phyloP scores from a whole-genome alignment of 2,329 filamentous ascomycete species.

The Aspergillus sp. region DNA sequence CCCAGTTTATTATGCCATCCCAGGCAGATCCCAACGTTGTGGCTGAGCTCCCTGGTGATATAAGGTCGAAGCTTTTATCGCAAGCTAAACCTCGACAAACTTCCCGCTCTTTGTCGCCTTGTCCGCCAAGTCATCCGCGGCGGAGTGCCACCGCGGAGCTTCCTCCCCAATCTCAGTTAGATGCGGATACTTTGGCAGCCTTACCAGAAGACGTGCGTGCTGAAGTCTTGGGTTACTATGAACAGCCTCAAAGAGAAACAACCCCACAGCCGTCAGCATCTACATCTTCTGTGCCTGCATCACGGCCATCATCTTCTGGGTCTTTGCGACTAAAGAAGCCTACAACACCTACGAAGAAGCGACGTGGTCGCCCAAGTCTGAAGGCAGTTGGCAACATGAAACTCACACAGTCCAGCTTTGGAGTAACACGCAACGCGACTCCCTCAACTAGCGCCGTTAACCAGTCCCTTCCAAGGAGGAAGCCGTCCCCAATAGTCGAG shows the following conservation, averaged over 20 bases:
- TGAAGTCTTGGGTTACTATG: conserved; percentile 74
- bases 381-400: conserved; percentile 54
- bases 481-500: conserved; percentile 22
- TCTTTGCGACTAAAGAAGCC: conserved; percentile 37
- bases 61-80: conserved; percentile 67
- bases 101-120: conserved; percentile 25
- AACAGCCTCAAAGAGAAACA: conserved; percentile 24
- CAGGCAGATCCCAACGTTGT: conserved; percentile 79
- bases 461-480: conserved; percentile 9
- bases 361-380: conserved; percentile 49
- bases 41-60: conserved; percentile 77
- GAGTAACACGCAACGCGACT: conserved; percentile 29
- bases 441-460: conserved; percentile 9
- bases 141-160: conserved; percentile 33
- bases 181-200: conserved; percentile 76
- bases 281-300: conserved; percentile 48
- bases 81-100: conserved; percentile 40
- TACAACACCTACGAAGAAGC: conserved; percentile 65
- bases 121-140: conserved; percentile 22
- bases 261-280: conserved; percentile 24
- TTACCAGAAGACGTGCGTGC: conserved; percentile 81
- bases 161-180: conserved; percentile 69
- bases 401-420: conserved; percentile 70
- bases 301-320: conserved; percentile 35
- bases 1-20: conserved; percentile 82